Base-by-base conservation (phyloP, 2,329 filamentous ascomycete genomes). In the Fonsecaea monophora region DNA sequence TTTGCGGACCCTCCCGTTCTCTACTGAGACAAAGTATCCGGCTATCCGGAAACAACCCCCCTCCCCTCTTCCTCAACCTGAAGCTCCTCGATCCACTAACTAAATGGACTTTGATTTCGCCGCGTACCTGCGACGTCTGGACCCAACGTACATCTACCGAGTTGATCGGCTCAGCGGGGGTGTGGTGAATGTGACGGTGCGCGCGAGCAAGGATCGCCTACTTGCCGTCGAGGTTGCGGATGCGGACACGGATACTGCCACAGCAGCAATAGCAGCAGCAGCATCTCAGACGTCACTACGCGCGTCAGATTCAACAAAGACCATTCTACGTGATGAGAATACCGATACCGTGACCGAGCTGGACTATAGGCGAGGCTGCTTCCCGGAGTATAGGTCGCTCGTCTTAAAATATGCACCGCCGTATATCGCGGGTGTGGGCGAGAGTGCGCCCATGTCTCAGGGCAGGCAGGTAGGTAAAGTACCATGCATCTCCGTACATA, bases 401-500 rank as follows among this genome's bases (percentile, higher is more conserved):
- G 60, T 67, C 3, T 13, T 67, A 35, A 67, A 67, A 54, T 50
- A 67, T 53, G 64, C 64, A 10, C 53, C 64, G 13, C 60, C 64
- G 34, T 64, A 37, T 53, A 54, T 64, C 30, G 64, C 60, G 7
- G 64, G 53, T 8, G 37, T 67, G 30, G 64, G 62, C 42, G 35
- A 42, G 32, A 40, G 34, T 40, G 56, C 57, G 21, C 55, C 32
- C 15, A 57, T 65, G 42, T 50, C 62, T 15, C 57, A 65, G 38
- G 40, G 37, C 25, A 53, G 61, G 9, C 61, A 64, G 53, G 61
- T 58, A 59, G 35, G 35, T 37, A 37, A 25, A 25, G 25, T 25
- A 25, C 2, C 25, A 25, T 25, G 2, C 25, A 25, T 25, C 25
- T 25, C 25, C 25, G 2, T 1, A 3, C 25, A 25, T 25, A 25